Evolutionary conservation across 176 grass and related monocot genomes (phyloP).

Genomic region (Chloris gayana): DNA sequence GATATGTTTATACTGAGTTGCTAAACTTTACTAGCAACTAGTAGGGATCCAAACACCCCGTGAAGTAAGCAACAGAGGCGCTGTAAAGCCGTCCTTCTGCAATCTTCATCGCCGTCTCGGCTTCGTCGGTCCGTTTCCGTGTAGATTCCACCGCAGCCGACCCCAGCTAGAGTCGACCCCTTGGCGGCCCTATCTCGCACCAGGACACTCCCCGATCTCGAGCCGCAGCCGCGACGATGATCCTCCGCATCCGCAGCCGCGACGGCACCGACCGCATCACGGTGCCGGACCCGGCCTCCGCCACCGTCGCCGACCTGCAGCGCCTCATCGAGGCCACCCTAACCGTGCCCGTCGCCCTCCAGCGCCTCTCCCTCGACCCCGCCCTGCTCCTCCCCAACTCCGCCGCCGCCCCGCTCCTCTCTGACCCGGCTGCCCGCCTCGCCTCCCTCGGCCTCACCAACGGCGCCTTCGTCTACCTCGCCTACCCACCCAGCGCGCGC

Average conservation of each 20-base stretch:
- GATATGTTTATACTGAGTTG: too few species aligned
- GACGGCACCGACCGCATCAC: slow-evolving; percentile 79
- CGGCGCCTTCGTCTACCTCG: slow-evolving; percentile 74
- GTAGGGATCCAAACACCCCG: too few species aligned
- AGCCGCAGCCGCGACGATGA: slow-evolving; percentile 43
- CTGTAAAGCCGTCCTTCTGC: neutral
- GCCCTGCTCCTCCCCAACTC: slow-evolving; percentile 51
- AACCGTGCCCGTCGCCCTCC: slow-evolving; percentile 53
- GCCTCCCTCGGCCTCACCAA: slow-evolving; percentile 65
- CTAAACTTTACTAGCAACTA: too few species aligned
- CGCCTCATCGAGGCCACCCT: slow-evolving; percentile 64
- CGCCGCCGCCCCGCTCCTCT: slow-evolving; percentile 11
- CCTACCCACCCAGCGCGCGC: slow-evolving; percentile 42
- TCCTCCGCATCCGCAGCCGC: slow-evolving; percentile 81
- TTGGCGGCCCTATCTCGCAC: neutral
- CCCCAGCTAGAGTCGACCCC: too few species aligned
- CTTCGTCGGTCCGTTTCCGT: neutral
- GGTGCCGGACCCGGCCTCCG: slow-evolving; percentile 54
- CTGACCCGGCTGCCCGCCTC: slow-evolving; percentile 40
- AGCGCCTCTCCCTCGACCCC: slow-evolving; percentile 70
- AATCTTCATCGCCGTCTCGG: neutral
- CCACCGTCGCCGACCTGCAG: slow-evolving; percentile 68
- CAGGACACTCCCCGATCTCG: neutral
- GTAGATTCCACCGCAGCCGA: neutral
- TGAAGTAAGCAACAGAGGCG: too few species aligned